A percentile compares a stretch with the other conserved stretches of the same genome.
Conservation (phyloP, 805 yeast genomes). For the Tanozyma kutaoensis region DNA sequence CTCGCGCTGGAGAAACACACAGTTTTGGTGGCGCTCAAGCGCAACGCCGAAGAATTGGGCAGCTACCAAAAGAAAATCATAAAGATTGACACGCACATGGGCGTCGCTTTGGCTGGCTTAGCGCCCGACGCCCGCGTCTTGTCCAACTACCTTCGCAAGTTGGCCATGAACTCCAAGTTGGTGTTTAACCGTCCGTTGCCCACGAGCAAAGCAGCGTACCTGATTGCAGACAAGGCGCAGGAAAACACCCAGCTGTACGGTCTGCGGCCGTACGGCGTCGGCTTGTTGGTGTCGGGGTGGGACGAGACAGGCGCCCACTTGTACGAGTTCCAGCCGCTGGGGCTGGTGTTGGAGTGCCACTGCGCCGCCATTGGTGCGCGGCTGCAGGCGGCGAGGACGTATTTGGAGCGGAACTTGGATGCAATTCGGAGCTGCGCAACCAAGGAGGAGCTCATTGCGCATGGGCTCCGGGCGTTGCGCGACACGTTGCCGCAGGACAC, state of each 20-base stretch:
- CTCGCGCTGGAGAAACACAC: constrained; percentile 76
- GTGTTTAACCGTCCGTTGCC: constrained; percentile 78
- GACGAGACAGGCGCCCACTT: constrained; percentile 93
- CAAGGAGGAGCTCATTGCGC: constrained; percentile 65
- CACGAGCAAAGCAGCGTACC: constrained; percentile 67
- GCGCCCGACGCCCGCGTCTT: constrained; percentile 97
- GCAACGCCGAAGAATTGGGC: constrained; percentile 95
- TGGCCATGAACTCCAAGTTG: constrained; percentile 78
- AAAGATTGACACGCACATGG: constrained; percentile 86
- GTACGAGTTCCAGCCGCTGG: constrained; percentile 92
- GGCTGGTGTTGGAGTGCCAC: constrained; percentile 78
- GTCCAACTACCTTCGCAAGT: constrained; percentile 78
- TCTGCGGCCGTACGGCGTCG: constrained; percentile 97
- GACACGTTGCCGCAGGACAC: constrained; percentile 93
- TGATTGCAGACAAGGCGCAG: constrained; percentile 95
- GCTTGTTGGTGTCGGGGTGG: constrained; percentile 76
- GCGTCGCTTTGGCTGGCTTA: constrained; percentile 90
- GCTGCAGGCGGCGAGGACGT: constrained; percentile 96
- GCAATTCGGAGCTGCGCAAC: constrained; percentile 43
- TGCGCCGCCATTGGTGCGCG: constrained; percentile 98
- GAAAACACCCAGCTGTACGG: constrained; percentile 93
- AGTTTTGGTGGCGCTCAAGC: constrained; percentile 83
- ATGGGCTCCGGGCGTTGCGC: constrained; percentile 81
- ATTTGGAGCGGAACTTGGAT: constrained; percentile 76
- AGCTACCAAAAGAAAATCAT: constrained; percentile 92